Evolutionary conservation across 345 rosid genomes (phyloP).

Genomic region (Arabidopsis thaliana): DNA sequence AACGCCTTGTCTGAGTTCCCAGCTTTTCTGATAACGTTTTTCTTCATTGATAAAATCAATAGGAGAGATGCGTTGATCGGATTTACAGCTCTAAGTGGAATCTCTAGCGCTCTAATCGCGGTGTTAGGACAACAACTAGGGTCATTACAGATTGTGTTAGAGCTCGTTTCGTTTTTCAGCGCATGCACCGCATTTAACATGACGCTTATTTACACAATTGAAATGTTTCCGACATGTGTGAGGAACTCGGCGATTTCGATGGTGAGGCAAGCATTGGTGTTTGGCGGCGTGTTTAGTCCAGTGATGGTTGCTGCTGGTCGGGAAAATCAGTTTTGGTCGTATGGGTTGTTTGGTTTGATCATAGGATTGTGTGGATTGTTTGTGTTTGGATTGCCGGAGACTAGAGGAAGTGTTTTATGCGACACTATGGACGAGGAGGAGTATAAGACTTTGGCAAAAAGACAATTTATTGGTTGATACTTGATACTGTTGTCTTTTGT

Average conservation of each 20-base stretch:
- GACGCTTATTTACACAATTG: constrained; percentile 54
- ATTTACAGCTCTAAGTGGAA: constrained; percentile 54
- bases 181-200: constrained; percentile 54
- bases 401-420: constrained; percentile 53
- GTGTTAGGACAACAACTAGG: constrained; percentile 23
- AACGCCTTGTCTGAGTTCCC: constrained; percentile 75
- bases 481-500: constrained; percentile 11
- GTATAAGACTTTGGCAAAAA: constrained; percentile 28
- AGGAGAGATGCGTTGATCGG: constrained; percentile 50
- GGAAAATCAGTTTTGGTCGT: constrained; percentile 47
- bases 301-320: constrained; percentile 60
- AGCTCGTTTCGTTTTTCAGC: constrained; percentile 61
- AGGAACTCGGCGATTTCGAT: constrained; percentile 68
- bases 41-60: constrained; percentile 52
- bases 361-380: constrained; percentile 56
- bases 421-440: constrained; percentile 79
- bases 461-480: constrained; percentile 13
- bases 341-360: constrained; percentile 62
- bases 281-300: constrained; percentile 63
- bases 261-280: constrained; percentile 60
- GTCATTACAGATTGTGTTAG: constrained; percentile 55
- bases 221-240: constrained; percentile 65
- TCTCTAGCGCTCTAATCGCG: constrained; percentile 47
- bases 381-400: constrained; percentile 66
- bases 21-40: constrained; percentile 50